Evolutionary conservation across 495 filamentous ascomycete genomes (phyloP).

Genomic region (Staphylotrichum longicolle): DNA sequence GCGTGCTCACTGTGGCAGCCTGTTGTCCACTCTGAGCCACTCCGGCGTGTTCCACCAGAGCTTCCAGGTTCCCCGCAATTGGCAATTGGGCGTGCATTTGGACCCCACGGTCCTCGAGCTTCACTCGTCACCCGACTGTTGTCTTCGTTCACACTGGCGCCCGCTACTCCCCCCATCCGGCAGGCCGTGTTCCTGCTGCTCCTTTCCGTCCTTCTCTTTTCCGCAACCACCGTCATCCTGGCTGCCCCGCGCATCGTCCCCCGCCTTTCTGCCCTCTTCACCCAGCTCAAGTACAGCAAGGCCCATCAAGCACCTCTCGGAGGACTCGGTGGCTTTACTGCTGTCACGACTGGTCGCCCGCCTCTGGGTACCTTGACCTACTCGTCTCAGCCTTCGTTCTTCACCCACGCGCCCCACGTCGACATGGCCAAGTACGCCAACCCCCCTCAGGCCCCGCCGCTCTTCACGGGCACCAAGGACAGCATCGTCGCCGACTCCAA

Average conservation of each 20-base stretch:
- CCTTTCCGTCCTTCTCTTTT: constrained; percentile 60
- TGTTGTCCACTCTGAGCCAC: too few species aligned
- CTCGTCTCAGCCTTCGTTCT: constrained; percentile 18
- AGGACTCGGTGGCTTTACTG: constrained; percentile 28
- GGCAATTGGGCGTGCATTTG: neutral
- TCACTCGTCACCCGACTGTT: neutral
- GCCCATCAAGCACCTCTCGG: constrained; percentile 20
- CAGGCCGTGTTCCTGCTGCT: constrained; percentile 48
- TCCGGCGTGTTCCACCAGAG: neutral
- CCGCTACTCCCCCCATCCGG: constrained; percentile 35
- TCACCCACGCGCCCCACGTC: constrained; percentile 27
- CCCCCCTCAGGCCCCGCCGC: constrained; percentile 81
- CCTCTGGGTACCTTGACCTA: constrained; percentile 25
- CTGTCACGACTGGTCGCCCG: constrained; percentile 16
- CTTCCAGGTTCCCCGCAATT: constrained; percentile 5
- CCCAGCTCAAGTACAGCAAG: constrained; percentile 42
- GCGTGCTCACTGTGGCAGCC: too few species aligned
- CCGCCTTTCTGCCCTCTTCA: constrained; percentile 63
- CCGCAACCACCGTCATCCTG: constrained; percentile 67
- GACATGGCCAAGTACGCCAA: constrained; percentile 54
- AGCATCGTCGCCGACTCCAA: constrained; percentile 76
- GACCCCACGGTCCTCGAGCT: constrained; percentile 11
- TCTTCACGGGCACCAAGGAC: constrained; percentile 78
- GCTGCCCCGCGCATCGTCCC: constrained; percentile 65
- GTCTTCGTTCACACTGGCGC: constrained; percentile 42